A percentile compares a stretch with the other conserved stretches of the same genome.
phyloP scores from a whole-genome alignment of 169 alveolate genomes.

The Fabrea salina region DNA sequence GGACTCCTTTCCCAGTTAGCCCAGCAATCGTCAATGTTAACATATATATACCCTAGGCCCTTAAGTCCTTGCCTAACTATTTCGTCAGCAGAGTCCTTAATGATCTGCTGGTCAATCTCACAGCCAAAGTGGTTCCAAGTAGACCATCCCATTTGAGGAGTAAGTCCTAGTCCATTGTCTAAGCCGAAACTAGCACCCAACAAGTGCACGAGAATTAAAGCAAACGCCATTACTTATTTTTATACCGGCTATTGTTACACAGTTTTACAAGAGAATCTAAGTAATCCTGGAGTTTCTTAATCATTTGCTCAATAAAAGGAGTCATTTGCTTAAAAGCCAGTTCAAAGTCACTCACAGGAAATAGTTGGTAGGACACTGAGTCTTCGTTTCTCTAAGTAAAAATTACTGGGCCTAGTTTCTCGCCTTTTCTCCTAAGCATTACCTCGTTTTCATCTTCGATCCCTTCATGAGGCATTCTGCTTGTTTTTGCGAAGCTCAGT shows the following conservation, averaged over 20 bases:
- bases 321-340: background rate
- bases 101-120: slow-evolving; percentile 52
- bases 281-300: too few species aligned
- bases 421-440: background rate
- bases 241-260: too few species aligned
- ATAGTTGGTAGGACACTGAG: background rate
- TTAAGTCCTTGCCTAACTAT: slow-evolving; percentile 55
- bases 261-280: too few species aligned
- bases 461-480: background rate
- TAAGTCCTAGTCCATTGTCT: slow-evolving; percentile 59
- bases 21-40: slow-evolving; percentile 85
- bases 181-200: too few species aligned
- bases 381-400: slow-evolving; percentile 3
- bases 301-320: too few species aligned
- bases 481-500: background rate
- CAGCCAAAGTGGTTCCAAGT: slow-evolving; percentile 72
- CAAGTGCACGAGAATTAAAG: too few species aligned
- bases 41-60: slow-evolving; percentile 72
- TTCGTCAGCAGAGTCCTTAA: slow-evolving; percentile 52
- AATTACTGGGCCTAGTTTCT: background rate
- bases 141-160: slow-evolving; percentile 85
- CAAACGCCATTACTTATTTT: too few species aligned
- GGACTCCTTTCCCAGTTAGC: slow-evolving; percentile 46
- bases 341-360: background rate
- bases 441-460: background rate